These are phyloP conservation scores for Calocybe indica DNA, from an alignment of 768 basidiomycete species.

Conservation along the genomic window DNA sequence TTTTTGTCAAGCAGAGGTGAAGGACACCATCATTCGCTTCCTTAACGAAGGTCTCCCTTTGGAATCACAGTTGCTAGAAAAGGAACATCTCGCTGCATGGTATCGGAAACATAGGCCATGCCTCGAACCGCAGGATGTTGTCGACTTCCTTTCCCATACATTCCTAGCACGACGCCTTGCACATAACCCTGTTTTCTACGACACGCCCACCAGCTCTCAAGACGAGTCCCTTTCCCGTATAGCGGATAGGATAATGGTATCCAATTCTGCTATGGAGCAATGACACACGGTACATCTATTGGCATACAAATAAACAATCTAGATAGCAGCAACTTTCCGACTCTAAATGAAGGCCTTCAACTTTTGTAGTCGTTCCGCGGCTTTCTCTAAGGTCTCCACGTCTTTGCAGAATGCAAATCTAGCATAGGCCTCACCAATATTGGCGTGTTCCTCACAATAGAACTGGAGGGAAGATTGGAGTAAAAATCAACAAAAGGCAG, in stretches of 20 bases:
- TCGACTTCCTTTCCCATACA: slow-evolving; percentile 78
- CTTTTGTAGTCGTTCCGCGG: slow-evolving; percentile 75
- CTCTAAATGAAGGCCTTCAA: slow-evolving; percentile 51
- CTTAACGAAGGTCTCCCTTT: slow-evolving; percentile 84
- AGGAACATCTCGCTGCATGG: slow-evolving; percentile 42
- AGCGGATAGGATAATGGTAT: slow-evolving; percentile 43
- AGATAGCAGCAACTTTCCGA: slow-evolving; percentile 2
- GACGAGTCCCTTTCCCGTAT: slow-evolving; percentile 64
- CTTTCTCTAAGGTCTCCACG: slow-evolving; percentile 69
- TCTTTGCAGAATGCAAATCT: slow-evolving; percentile 98
- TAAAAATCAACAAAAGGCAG: too few species aligned
- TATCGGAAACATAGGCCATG: slow-evolving; percentile 30
- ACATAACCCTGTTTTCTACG: slow-evolving; percentile 86
- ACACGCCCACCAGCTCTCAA: slow-evolving; percentile 35
- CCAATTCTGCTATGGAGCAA: too few species aligned
- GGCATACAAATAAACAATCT: slow-evolving; percentile 4
- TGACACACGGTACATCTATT: neutral
- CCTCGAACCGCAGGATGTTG: slow-evolving; percentile 54
- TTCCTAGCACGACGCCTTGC: slow-evolving; percentile 67
- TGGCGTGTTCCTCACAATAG: slow-evolving; percentile 83
- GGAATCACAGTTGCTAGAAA: slow-evolving; percentile 70
- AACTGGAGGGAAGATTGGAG: slow-evolving; percentile 44
- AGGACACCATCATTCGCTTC: slow-evolving; percentile 77
- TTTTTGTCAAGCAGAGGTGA: slow-evolving; percentile 85
- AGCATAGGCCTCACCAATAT: slow-evolving; percentile 81